These are phyloP conservation scores for Thoreauomyces humboldtii DNA, from an alignment of 192 early-diverging fungal genomes.

Conservation along the genomic window DNA sequence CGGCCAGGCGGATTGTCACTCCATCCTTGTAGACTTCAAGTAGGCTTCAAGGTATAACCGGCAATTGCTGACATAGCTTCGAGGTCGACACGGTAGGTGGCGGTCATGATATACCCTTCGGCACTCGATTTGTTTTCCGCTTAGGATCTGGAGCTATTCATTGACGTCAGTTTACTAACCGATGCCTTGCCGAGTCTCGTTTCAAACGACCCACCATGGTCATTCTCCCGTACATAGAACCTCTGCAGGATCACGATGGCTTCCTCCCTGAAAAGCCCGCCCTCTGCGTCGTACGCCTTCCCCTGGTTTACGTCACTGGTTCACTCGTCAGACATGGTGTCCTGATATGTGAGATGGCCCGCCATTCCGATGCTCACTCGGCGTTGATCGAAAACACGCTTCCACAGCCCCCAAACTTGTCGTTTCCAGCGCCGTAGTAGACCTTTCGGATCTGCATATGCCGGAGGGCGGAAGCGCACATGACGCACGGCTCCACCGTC, in stretches of 20 bases:
- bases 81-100: too few relatives aligned
- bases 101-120: too few relatives aligned
- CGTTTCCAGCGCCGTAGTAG: constrained; percentile 89
- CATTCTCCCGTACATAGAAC: constrained; percentile 94
- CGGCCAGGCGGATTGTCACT: too few relatives aligned
- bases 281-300: constrained; percentile 60
- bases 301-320: constrained; percentile 1
- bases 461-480: constrained; percentile 92
- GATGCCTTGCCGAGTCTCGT: not conserved
- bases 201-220: constrained; percentile 56
- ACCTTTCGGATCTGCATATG: constrained; percentile 80
- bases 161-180: not conserved
- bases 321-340: not conserved
- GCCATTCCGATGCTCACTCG: constrained; percentile 56
- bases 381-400: constrained; percentile 75
- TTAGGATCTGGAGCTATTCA: constrained; percentile 81
- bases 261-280: constrained; percentile 73
- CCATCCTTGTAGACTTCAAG: too few relatives aligned
- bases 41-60: too few relatives aligned
- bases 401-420: constrained; percentile 95
- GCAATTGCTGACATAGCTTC: too few relatives aligned
- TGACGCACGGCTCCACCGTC: constrained; percentile 96
- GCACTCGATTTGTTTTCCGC: constrained; percentile 77
- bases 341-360: not conserved
- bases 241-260: constrained; percentile 82